Evolutionary conservation across 2,329 filamentous ascomycete species (phyloP), one percentile per base, ranked within the genome.

Genomic region (Talaromyces sp.): DNA sequence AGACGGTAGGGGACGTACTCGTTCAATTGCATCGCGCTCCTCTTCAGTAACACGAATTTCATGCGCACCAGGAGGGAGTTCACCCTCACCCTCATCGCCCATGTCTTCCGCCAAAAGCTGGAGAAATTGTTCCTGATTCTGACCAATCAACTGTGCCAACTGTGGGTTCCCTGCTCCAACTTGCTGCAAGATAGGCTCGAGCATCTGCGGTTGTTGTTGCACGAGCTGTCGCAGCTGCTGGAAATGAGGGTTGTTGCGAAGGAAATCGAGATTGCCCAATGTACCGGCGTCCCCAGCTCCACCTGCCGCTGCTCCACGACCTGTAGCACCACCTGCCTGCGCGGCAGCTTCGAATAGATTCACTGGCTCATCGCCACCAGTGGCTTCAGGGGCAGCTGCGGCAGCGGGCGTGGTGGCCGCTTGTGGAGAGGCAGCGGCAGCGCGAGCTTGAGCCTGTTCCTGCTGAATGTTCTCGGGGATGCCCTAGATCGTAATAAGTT

Each of bases 191-290:
- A 99, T 97, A 6, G 94, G 93, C 79, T 99, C 94, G 21, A 99
- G 87, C 94, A 99, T 99, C 73, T 94, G 89, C 17, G 94, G 94
- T 73, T 97, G 90, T 74, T 97, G 92, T 77, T 99, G 94, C 45
- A 99, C 93, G 21, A 99, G 88, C 77, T 97, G 92, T 63, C 94
- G 89, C 60, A 99, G 84, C 77, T 99, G 94, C 77, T 97, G 94
- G 78, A 99, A 99, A 75, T 97, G 93, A 22, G 92, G 88, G 73
- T 97, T 97, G 75, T 92, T 90, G 69, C 94, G 88, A 57, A 99
- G 80, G 73, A 96, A 97, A 64, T 97, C 93, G 59, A 99, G 84
- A 69, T 92, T 95, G 25, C 88, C 88, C 25, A 89, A 77, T 40
- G 83, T 82, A 59, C 75, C 80, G 35, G 78, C 81, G 36, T 77